Evolutionary conservation across 805 yeast genomes (phyloP).

Genomic region (Wickerhamomyces kurtzmanii): DNA sequence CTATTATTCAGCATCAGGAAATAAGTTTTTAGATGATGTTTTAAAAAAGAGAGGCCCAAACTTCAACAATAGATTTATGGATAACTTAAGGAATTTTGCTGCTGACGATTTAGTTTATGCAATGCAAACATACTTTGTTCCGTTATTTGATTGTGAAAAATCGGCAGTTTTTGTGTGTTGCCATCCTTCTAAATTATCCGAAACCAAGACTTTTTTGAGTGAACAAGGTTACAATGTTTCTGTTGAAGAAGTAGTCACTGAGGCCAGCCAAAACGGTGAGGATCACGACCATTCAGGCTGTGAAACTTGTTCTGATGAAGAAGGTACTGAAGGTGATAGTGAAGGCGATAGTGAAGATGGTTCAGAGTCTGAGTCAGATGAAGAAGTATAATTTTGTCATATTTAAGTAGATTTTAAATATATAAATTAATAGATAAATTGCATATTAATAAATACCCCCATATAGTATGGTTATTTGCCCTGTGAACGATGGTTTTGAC

Average conservation of each 20-base stretch:
- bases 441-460: too few relatives aligned
- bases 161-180: constrained; percentile 64
- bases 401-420: too few relatives aligned
- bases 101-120: constrained; percentile 38
- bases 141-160: constrained; percentile 46
- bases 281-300: constrained; percentile 13
- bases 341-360: constrained; percentile 14
- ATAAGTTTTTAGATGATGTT: constrained; percentile 56
- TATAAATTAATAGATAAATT: too few relatives aligned
- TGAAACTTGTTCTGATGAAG: constrained; percentile 25
- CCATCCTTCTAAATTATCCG: constrained; percentile 53
- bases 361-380: constrained; percentile 1
- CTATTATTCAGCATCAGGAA: constrained; percentile 51
- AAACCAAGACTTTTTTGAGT: constrained; percentile 35
- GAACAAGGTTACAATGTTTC: constrained; percentile 49
- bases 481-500: too few relatives aligned
- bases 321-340: constrained; percentile 17
- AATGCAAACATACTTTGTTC: constrained; percentile 50
- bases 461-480: too few relatives aligned
- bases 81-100: constrained; percentile 40
- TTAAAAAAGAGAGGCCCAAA: constrained; percentile 64
- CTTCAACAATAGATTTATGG: constrained; percentile 44
- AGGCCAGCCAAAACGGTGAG: constrained; percentile 10
- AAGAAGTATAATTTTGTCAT: too few relatives aligned
- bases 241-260: constrained; percentile 48